Base-by-base conservation (phyloP, 2,329 filamentous ascomycete species). In the Botrytis aclada region DNA sequence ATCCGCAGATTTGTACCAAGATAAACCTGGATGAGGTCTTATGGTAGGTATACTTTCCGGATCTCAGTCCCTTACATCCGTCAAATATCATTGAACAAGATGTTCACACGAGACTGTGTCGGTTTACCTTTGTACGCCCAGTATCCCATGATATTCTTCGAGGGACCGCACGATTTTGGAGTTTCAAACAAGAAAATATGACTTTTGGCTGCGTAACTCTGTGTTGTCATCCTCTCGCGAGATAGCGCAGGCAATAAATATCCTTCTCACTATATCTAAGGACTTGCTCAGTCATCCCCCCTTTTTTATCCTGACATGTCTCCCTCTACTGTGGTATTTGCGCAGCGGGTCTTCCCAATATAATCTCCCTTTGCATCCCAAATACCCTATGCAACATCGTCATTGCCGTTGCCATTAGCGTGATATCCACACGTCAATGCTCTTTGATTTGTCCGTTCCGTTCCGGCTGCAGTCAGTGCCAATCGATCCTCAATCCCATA, bases 41-140 rank as follows among this genome's bases (percentile, higher is more conserved):
- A 4, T n/a, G 25, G 12, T 7, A 1, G 2, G 12, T 7, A 1
- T 2, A n/a, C 3, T 4, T 12, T n/a, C 43, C 6, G 18, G 4
- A 45, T 45, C 43, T 45, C 5, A 3, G 5, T 14, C 3, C 7
- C 3, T 18, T 18, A 29, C 9, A 3, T 29, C 6, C 1, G 16
- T 56, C 6, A n/a, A 29, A 9, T 29, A 16, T 56, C 25, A 9
- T 56, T 56, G 51, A 3, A 12, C 5, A 3, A n/a, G 47, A n/a
- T 29, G 5, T n/a, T 54, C 4, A 47, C 43, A 1, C 2, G 47
- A n/a, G 25, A 10, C 2, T 16, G 47, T n/a, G n/a, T 29, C 4
- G n/a, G 8, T 18, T 18, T 4, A 29, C 6, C n/a, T 16, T n/a
- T 14, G 7, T 18, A n/a, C 32, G n/a, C 3, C 8, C 29, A 14